Percentiles rank a stretch among this genome's conserved stretches.
Conservation (phyloP, 331 rosid species). For the Cydonia oblonga region DNA sequence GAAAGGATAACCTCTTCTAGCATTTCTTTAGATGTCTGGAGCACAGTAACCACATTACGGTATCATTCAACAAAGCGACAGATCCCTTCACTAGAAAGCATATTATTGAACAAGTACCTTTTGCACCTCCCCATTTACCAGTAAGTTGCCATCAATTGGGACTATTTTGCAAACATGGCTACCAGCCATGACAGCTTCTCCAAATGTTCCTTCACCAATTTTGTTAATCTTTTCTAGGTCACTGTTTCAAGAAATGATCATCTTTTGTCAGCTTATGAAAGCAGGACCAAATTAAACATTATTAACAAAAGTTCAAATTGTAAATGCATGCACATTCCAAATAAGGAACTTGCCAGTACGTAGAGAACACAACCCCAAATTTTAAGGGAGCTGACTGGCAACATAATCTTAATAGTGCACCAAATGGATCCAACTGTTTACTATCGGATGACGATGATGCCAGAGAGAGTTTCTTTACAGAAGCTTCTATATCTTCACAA, state of each 20-base stretch:
- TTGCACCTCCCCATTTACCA: conserved; percentile 82
- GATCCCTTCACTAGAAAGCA: neutral
- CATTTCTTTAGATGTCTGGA: conserved; percentile 75
- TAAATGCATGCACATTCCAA: neutral
- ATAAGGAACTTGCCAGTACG: conserved; percentile 42
- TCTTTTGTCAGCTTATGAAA: conserved; percentile 11
- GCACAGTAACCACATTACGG: conserved; percentile 5
- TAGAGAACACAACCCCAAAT: conserved; percentile 47
- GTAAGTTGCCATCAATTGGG: conserved; percentile 74
- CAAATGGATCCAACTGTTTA: conserved; percentile 40
- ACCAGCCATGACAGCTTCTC: conserved; percentile 86
- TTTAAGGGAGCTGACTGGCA: conserved; percentile 64
- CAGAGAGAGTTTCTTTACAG: conserved; percentile 63
- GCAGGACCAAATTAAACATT: neutral
- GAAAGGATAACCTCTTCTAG: conserved; percentile 87
- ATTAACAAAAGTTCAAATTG: neutral
- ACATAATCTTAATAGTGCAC: conserved; percentile 59
- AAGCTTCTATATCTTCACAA: conserved; percentile 40
- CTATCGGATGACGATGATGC: conserved; percentile 34
- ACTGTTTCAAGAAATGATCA: conserved; percentile 32
- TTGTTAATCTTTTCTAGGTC: conserved; percentile 44
- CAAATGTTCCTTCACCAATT: conserved; percentile 91
- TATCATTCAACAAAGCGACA: conserved; percentile 4
- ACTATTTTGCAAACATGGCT: conserved; percentile 79
- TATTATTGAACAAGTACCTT: conserved; percentile 41